phyloP scores from a whole-genome alignment of 164 flowering plant genomes.

The Magnolia sinica region DNA sequence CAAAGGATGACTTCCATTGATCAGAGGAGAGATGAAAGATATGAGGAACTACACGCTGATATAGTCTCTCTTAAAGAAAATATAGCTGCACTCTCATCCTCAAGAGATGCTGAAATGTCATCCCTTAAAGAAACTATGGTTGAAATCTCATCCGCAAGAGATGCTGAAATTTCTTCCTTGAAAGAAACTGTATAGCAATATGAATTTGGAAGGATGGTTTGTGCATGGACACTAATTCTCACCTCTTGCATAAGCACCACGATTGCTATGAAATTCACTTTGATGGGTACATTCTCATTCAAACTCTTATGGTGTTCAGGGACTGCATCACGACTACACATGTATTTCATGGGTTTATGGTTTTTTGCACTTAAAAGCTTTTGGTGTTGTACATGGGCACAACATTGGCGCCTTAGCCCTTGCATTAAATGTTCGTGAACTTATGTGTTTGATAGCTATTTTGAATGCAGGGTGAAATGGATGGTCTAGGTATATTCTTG shows the following conservation, averaged over 20 bases:
- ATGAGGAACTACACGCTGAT: too few species aligned
- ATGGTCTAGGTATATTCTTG: not conserved
- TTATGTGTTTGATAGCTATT: not conserved
- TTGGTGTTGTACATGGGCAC: not conserved
- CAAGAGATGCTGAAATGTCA: too few species aligned
- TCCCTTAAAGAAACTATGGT: too few species aligned
- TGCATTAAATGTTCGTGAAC: not conserved
- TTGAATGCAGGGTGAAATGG: not conserved
- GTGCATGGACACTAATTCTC: not conserved
- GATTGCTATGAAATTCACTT: not conserved
- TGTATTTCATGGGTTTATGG: not conserved
- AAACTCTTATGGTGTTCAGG: not conserved
- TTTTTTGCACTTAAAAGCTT: not conserved
- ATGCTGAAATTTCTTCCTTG: too few species aligned
- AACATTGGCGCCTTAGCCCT: not conserved
- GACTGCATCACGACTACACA: not conserved
- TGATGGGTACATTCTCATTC: too few species aligned
- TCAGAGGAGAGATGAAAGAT: too few species aligned
- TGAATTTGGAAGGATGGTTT: not conserved
- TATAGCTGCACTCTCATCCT: too few species aligned
- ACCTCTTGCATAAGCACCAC: not conserved
- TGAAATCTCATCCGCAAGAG: too few species aligned
- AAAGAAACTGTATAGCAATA: not conserved
- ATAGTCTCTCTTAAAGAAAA: too few species aligned
- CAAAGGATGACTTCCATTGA: too few species aligned